Evolutionary conservation across 768 basidiomycete genomes (phyloP), one percentile per base, ranked within the genome.

Genomic region (Xerocomellus intermedius): DNA sequence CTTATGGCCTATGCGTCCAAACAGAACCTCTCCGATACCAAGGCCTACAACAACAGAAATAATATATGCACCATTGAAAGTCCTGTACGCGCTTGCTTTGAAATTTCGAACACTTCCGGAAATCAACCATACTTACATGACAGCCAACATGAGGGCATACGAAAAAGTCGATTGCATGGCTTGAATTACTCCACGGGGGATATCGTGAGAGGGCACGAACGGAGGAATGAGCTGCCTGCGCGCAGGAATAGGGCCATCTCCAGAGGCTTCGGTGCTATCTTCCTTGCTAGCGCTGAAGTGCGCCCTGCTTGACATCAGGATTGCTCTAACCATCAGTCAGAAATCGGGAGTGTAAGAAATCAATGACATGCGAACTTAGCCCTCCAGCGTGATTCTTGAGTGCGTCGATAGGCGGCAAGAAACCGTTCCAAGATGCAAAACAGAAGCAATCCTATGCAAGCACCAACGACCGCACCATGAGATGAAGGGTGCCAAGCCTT

Each of bases 101-200:
- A 63, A 38, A 35, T 4, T 51, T 26, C 6, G 24, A 32, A 46
- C 26, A 13, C 43, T 12, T 48, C 36, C 33, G 56, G 38, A 19
- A 17, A 17, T 10, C 10, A 44, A 42, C 24, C 21, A 8, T 28
- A 42, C 85, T 71, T 70, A 91, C 90, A 93, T 92, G 63, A 90
- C 78, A 9, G 81, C 83, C 66, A 93, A 69, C 93, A 96, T 95
- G 53, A 95, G 79, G 5, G 77, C 60, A 61, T 91, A 95, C 24
- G 73, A 73, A 21, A 94, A 63, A 21, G 83, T 69, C 39, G 83
- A 76, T 55, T 92, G 89, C 19, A 84, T 53, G 9, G 81, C 81
- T 57, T 85, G 82, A 39, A 91, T 62, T 2, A 80, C 64, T 1
- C 91, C 91, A 36, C 93, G 82, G 1, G 83, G 79, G 8, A 90